Evolutionary conservation across 2,329 filamentous ascomycete species (phyloP), one percentile per base, ranked within the genome.

Genomic region (Trichoderma pleuroti): DNA sequence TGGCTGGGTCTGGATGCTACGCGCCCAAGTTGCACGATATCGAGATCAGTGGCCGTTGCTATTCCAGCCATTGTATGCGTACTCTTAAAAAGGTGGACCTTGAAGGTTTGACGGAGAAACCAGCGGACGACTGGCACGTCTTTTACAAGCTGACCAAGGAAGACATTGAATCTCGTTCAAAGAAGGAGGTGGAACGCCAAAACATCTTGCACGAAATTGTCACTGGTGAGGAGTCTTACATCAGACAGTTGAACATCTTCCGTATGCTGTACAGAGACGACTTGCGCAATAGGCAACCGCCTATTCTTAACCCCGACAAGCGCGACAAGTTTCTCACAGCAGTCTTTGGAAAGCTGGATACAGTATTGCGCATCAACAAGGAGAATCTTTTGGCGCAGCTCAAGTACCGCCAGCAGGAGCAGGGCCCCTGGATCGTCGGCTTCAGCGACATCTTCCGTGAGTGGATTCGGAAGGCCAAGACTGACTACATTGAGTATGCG

Each of bases 371-470:
- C 74, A 93, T 94, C 75, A 98, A 98, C 80, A 96, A 97, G 80
- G 94, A 98, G 73, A 91, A 96, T 79, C 87, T 99, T 24, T 84
- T 99, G 28, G 92, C 95, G 2, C 95, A 98, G 80, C 87, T 99
- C 76, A 98, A 98, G 78, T 99, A 98, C 79, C 90, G 96, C 30
- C 96, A 99, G 80, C 92, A 96, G 77, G 96, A 98, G 78, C 95
- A 99, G 82, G 96, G 96, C 0, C 96, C 96, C 0, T 99, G 94
- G 90, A 91, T 99, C 71, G 86, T 88, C 14, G 96, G 96, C 4
- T 98, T 98, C 81, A 98, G 94, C 78, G 96, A 98, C 77, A 93
- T 99, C 63, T 98, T 99, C 84, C 87, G 96, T 71, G 96, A 99
- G 82, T 99, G 96, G 96, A 97, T 98, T 73, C 89, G 96, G 73